Evolutionary conservation across 768 basidiomycete species (phyloP).

Genomic region (Cubamyces sp.): DNA sequence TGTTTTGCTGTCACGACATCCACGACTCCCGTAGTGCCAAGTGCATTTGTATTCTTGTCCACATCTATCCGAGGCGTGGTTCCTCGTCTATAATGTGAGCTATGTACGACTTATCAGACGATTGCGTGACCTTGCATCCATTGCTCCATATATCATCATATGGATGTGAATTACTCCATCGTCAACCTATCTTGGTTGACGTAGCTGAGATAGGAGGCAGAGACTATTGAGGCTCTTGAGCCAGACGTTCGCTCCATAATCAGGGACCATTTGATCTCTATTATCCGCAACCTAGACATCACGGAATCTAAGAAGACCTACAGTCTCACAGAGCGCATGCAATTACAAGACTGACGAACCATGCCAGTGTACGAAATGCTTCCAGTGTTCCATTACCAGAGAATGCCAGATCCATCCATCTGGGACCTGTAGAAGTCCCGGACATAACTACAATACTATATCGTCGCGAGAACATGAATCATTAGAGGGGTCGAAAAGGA

Average conservation of each 20-base stretch:
- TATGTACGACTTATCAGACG: not conserved
- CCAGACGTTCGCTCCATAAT: too few relatives aligned
- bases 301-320: too few relatives aligned
- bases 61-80: conserved; percentile 24
- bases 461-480: conserved; percentile 16
- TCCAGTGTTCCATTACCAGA: conserved; percentile 8
- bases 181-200: too few relatives aligned
- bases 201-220: too few relatives aligned
- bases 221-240: too few relatives aligned
- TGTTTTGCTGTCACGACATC: conserved; percentile 27
- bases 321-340: not conserved
- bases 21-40: conserved; percentile 23
- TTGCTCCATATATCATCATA: too few relatives aligned
- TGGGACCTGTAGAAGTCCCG: conserved; percentile 9
- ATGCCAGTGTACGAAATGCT: not conserved
- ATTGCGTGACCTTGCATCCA: not conserved
- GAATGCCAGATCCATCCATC: not conserved
- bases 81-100: conserved; percentile 20
- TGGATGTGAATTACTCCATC: too few relatives aligned
- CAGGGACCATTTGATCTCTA: too few relatives aligned
- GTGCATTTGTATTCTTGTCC: conserved; percentile 24
- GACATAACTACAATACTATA: conserved; percentile 17
- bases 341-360: not conserved
- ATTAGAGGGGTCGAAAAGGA: not conserved
- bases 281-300: too few relatives aligned